Conservation (phyloP, 176 grass and related monocot genomes). For the Oryza rufipogon region DNA sequence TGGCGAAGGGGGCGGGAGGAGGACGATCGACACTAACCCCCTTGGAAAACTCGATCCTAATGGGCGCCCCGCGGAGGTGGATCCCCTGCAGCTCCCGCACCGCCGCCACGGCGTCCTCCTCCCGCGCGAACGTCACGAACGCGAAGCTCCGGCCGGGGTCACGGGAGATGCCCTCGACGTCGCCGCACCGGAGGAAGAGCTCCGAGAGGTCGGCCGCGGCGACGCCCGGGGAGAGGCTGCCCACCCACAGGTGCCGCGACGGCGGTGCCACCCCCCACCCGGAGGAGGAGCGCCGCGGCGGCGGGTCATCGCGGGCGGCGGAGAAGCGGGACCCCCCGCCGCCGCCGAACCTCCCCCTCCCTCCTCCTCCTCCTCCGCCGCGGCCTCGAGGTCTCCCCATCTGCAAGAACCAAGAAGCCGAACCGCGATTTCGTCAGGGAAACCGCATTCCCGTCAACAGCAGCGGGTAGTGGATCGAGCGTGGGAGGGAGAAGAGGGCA, state of each 20-base stretch:
- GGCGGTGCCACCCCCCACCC: conserved; percentile 74
- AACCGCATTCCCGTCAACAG: conserved; percentile 7
- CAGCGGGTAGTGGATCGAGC: neutral
- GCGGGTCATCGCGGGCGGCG: conserved; percentile 24
- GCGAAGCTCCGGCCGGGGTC: conserved; percentile 70
- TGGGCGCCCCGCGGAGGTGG: conserved; percentile 52
- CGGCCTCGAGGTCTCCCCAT: conserved; percentile 53
- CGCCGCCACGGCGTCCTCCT: conserved; percentile 61
- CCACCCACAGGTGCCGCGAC: conserved; percentile 89
- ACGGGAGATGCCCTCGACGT: conserved; percentile 59
- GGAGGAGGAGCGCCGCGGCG: conserved; percentile 35
- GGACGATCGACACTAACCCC: conserved; percentile 90
- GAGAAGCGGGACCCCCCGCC: conserved; percentile 20
- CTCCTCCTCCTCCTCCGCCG: conserved; percentile 11
- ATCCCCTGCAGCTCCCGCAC: conserved; percentile 67
- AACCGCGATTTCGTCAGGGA: conserved; percentile 16
- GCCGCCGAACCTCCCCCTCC: conserved; percentile 38
- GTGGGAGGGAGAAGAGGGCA: neutral
- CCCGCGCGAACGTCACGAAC: conserved; percentile 73
- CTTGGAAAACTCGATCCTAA: conserved; percentile 99
- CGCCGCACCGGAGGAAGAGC: conserved; percentile 70
- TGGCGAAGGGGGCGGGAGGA: conserved; percentile 36
- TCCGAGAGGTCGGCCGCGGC: conserved; percentile 57
- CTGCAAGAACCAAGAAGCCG: conserved; percentile 33
- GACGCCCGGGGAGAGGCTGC: conserved; percentile 60